A percentile compares a stretch with the other conserved stretches of the same genome.
Evolutionary conservation across 2,329 filamentous ascomycete species (phyloP).

Genomic region (Diplodia corticola): DNA sequence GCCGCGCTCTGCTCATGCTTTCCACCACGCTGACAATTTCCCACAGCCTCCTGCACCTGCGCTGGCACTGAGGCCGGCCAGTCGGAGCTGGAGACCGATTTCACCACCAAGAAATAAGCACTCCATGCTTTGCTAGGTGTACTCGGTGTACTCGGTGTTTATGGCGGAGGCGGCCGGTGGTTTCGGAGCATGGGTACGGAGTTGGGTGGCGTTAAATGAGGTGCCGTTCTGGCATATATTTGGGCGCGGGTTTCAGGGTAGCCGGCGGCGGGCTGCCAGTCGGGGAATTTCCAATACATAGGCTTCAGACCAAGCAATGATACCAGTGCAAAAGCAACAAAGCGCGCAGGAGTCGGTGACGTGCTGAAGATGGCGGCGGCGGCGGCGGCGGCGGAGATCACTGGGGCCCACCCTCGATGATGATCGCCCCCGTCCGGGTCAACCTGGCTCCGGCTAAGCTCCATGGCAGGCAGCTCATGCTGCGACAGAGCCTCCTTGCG

Average conservation of each 20-base stretch:
- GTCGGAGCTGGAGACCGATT: slow-evolving; percentile 76
- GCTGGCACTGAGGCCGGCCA: slow-evolving; percentile 67
- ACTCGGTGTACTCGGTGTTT: neutral
- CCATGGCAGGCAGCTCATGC: slow-evolving; percentile 15
- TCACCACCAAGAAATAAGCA: slow-evolving; percentile 65
- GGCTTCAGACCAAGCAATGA: neutral
- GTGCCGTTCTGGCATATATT: neutral
- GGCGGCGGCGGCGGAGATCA: neutral
- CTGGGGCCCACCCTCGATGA: neutral
- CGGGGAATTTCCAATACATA: neutral
- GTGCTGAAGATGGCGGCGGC: neutral
- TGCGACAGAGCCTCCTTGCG: slow-evolving; percentile 21
- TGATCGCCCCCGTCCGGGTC: slow-evolving; percentile 13
- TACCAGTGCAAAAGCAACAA: slow-evolving; percentile 4
- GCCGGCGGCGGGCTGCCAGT: neutral
- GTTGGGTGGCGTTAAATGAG: slow-evolving; percentile 17
- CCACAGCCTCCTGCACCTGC: slow-evolving; percentile 67
- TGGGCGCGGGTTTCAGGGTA: slow-evolving; percentile 1
- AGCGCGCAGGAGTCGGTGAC: neutral
- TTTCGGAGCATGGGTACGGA: neutral
- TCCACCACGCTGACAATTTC: neutral
- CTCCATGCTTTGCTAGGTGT: neutral
- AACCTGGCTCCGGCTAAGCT: slow-evolving; percentile 15
- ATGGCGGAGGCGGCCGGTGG: neutral
- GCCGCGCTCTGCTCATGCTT: neutral